Base-by-base conservation (phyloP, 2,329 filamentous ascomycete genomes). In the Cladophialophora chaetospira region DNA sequence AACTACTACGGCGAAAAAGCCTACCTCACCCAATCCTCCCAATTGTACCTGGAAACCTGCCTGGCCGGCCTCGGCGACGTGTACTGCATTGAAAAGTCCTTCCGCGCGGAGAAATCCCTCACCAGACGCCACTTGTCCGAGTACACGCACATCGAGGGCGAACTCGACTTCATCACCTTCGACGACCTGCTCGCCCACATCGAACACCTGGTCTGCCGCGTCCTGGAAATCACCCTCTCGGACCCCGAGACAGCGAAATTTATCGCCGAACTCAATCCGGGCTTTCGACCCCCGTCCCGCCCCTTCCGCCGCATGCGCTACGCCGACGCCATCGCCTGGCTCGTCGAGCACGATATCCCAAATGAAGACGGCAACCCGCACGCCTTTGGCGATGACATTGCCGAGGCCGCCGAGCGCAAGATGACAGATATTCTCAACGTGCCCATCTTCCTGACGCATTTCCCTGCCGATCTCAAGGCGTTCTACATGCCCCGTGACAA, bases 391-490 rank as follows among this genome's bases (percentile, higher is more conserved):
- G 94, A 99, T 72, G 94, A 99, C 72, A 99, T 99, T 68, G 94
- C 94, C 64, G 94, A 97, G 76, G 94, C 94, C 10, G 94, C 94
- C 10, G 94, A 99, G 82, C 88, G 94, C 67, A 85, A 82, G 71
- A 99, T 99, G 94, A 97, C 93, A 1, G 94, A 99, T 73, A 88
- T 88, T 66, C 96, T 99, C 80, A 94, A 95, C 85, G 80, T 85
- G 53, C 94, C 94, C 61, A 96, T 99, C 74, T 90, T 97, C 79
- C 82, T 97, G 38, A 97, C 93, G 2, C 93, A 97, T 77, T 99
- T 99, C 84, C 94, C 94, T 17, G 87, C 87, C 58, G 91, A 93
- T 77, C 96, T 99, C 82, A 99, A 99, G 82, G 89, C 94, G 1
- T 99, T 99, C 75, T 99, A 99, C 82, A 99, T 99, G 94, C 88